A percentile compares a stretch with the other conserved stretches of the same genome.
phyloP scores from a whole-genome alignment of 768 basidiomycete genomes.

The Boletus bicolor region DNA sequence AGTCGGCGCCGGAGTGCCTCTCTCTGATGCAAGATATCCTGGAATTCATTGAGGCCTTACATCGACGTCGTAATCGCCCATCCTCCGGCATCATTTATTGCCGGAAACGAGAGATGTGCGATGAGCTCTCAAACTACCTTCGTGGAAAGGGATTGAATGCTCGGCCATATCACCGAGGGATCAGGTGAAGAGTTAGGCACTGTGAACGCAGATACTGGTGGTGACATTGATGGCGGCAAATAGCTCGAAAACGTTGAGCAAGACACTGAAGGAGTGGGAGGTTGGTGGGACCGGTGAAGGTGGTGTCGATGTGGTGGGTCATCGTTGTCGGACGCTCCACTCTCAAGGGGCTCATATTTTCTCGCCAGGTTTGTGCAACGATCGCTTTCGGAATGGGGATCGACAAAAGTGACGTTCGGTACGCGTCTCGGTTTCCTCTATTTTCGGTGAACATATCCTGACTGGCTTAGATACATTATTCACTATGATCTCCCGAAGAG shows the following conservation, averaged over 20 bases:
- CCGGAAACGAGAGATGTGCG: conserved; percentile 61
- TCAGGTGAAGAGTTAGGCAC: conserved; percentile 40
- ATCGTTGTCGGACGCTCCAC: background rate
- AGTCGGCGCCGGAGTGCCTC: conserved; percentile 46
- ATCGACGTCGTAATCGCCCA: conserved; percentile 53
- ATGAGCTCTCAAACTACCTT: conserved; percentile 64
- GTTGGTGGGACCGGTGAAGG: conserved; percentile 48
- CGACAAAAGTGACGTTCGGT: conserved; percentile 78
- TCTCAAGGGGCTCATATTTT: background rate
- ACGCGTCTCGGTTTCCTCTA: conserved; percentile 1
- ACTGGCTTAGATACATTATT: conserved; percentile 57
- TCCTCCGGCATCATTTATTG: conserved; percentile 81
- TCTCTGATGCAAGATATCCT: conserved; percentile 62
- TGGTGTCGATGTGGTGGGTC: conserved; percentile 61
- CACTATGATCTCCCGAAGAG: conserved; percentile 83
- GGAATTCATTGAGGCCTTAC: conserved; percentile 62
- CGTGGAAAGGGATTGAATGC: conserved; percentile 63
- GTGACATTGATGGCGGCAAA: background rate
- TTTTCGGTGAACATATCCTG: background rate
- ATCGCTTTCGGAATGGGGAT: conserved; percentile 88
- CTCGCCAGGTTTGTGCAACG: conserved; percentile 66
- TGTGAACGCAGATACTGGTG: background rate
- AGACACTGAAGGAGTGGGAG: conserved; percentile 58
- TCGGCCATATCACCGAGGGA: conserved; percentile 71
- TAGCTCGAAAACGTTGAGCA: conserved; percentile 50